These are phyloP conservation scores for Microdochium paspali DNA, from an alignment of 2,329 filamentous ascomycete genomes.

Conservation along the genomic window DNA sequence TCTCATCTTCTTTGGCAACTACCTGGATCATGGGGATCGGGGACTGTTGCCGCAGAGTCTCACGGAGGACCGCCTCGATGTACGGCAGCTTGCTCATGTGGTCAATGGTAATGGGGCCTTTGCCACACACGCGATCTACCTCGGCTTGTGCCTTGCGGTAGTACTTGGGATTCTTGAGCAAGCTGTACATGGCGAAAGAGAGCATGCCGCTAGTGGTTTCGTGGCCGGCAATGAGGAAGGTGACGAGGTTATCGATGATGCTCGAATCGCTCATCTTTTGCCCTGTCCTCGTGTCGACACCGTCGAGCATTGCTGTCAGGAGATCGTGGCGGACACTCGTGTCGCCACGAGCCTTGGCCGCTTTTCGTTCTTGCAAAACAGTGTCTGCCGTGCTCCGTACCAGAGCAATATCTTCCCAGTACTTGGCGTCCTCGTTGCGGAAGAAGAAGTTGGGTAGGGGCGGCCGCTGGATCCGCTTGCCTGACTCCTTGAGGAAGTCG, in stretches of 20 bases:
- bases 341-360: neutral
- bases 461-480: constrained; percentile 37
- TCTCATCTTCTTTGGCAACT: constrained; percentile 38
- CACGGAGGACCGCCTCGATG: constrained; percentile 52
- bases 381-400: constrained; percentile 46
- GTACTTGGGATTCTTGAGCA: constrained; percentile 52
- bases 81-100: constrained; percentile 58
- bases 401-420: constrained; percentile 41
- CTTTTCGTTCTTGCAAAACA: constrained; percentile 49
- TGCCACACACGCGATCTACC: constrained; percentile 56
- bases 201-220: constrained; percentile 63
- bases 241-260: constrained; percentile 63
- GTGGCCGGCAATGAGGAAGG: constrained; percentile 62
- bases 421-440: constrained; percentile 37
- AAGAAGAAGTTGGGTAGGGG: constrained; percentile 39
- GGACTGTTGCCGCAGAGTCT: constrained; percentile 54
- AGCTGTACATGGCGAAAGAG: constrained; percentile 54
- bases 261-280: constrained; percentile 51
- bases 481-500: constrained; percentile 49
- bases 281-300: constrained; percentile 58
- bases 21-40: constrained; percentile 51
- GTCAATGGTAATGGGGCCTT: constrained; percentile 44
- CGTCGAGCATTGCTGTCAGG: constrained; percentile 59
- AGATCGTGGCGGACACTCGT: constrained; percentile 43
- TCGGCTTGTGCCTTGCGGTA: constrained; percentile 56